Base-by-base conservation (phyloP, 768 basidiomycete genomes). In the Cystobasidium ongulense region DNA sequence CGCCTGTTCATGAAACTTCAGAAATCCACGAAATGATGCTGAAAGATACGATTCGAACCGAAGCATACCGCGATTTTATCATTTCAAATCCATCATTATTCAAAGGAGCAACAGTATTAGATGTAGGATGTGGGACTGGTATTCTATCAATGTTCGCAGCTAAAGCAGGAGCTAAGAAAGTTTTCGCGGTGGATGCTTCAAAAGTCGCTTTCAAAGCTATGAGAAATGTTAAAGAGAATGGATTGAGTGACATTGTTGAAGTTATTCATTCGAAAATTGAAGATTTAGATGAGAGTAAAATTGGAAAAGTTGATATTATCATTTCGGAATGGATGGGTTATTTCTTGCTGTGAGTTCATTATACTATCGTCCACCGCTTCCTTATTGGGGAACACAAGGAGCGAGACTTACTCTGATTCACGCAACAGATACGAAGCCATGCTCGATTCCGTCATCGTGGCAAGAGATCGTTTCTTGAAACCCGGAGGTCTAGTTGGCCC, bases 261-360 rank as follows among this genome's bases (percentile, higher is more conserved):
- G 88, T 98, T 72, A 88, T 98, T 77, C 97, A 98, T 83, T 94
- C 95, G 73, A 99, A 99, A 83, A 31, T 71, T 27, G 68, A 71
- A 52, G 68, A 71, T n/a, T 36, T 71, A 25, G 36, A 31, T 25
- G 7, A 36, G 17, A n/a, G 38, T 8, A 29, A 36, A 21, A 86
- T 98, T 52, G 83, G 90, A 75, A 84, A 94, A 81, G 97, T 92
- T 80, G 96, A 99, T 81, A 97, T 99, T 83, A 96, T 99, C 83
- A 91, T 99, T 80, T 96, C 93, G 75, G 96, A 99, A 82, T 99
- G 95, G 96, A 99, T 99, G 96, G 96, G 96, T 52, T 99, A 99
- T 83, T 97, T 98, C 86, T 85, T 67, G 36, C 46, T 98, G 63
- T 78, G 41, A 72, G 77, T 43, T 0, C 29, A 15, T n/a, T n/a